phyloP scores from a whole-genome alignment of 192 early-diverging fungal species.

The Coemansia umbellata region DNA sequence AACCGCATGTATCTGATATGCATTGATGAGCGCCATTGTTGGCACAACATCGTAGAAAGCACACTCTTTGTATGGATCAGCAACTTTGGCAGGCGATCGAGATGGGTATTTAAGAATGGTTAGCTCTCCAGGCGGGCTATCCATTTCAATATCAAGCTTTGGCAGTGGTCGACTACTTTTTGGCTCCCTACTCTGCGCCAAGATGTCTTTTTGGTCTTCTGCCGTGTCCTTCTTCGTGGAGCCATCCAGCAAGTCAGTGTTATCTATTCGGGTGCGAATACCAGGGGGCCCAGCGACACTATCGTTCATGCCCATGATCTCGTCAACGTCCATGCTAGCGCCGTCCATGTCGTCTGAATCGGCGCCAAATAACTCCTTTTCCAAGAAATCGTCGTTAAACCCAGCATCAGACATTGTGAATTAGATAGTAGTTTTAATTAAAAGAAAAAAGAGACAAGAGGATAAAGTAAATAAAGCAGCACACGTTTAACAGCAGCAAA shows the following conservation, averaged over 20 bases:
- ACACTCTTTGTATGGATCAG: too few species aligned
- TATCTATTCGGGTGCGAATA: background rate
- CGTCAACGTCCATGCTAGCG: constrained; percentile 39
- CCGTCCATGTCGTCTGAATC: constrained; percentile 36
- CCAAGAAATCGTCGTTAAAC: constrained; percentile 46
- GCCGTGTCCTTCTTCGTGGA: background rate
- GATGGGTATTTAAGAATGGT: constrained; percentile 11
- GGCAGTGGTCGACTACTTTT: background rate
- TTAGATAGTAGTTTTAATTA: background rate
- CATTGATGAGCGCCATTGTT: constrained; percentile 32
- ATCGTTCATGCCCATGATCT: constrained; percentile 30
- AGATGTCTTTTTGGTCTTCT: background rate
- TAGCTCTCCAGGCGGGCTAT: constrained; percentile 35
- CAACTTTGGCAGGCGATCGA: background rate
- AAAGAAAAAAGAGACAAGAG: background rate
- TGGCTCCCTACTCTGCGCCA: background rate
- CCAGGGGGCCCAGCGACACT: constrained; percentile 12
- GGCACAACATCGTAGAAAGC: constrained; percentile 28
- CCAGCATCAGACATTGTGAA: constrained; percentile 34
- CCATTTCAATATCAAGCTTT: constrained; percentile 32
- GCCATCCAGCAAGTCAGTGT: background rate
- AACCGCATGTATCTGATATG: constrained; percentile 63
- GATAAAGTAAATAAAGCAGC: constrained; percentile 1
- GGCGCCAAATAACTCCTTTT: constrained; percentile 50
- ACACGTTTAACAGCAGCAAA: background rate